phyloP scores from a whole-genome alignment of 176 grass and related monocot genomes.

The Melocanna baccifera region DNA sequence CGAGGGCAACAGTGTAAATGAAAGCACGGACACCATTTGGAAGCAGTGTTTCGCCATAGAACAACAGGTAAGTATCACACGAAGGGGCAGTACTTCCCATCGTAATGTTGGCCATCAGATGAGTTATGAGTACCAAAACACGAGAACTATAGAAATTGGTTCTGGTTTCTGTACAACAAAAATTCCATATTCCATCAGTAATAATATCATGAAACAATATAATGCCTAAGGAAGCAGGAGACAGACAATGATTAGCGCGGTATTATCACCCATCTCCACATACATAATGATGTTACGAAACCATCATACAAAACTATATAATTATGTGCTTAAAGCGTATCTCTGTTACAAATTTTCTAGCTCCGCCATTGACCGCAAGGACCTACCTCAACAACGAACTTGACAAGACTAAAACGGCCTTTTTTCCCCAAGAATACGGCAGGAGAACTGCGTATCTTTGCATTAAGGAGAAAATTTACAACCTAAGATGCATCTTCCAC shows the following conservation, averaged over 20 bases:
- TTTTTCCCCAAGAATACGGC: no score
- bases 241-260: neutral
- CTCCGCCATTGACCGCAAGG: neutral
- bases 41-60: constrained; percentile 55
- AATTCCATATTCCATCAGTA: neutral
- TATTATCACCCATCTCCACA: no score
- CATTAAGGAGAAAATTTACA: no score
- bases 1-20: constrained; percentile 49
- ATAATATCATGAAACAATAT: neutral
- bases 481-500: no score
- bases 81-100: constrained; percentile 9
- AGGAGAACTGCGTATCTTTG: no score
- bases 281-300: no score
- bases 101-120: neutral
- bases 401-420: neutral
- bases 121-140: neutral
- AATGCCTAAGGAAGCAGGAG: neutral
- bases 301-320: no score
- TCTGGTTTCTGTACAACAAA: constrained; percentile 16
- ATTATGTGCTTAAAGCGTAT: no score
- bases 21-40: constrained; percentile 36
- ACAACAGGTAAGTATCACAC: constrained; percentile 50
- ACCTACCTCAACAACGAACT: neutral
- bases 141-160: neutral
- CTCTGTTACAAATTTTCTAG: no score